A percentile compares a stretch with the other conserved stretches of the same genome.
Conservation (phyloP, 2,329 filamentous ascomycete species). For the Xylaria multiplex region DNA sequence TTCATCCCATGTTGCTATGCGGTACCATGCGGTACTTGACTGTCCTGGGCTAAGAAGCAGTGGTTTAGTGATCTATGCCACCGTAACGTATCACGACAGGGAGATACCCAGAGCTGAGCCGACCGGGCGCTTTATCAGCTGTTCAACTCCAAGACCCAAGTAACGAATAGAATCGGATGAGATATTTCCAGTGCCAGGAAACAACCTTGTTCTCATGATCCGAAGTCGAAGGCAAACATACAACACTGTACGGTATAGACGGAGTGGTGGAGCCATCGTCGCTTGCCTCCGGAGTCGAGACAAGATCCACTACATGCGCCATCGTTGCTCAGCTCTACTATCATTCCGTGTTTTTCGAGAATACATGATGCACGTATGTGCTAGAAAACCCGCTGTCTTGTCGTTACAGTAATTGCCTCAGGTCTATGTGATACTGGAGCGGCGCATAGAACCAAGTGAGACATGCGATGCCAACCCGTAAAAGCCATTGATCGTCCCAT, state of each 20-base stretch:
- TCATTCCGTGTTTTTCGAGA: background rate
- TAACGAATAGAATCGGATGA: conserved; percentile 25
- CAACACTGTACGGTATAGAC: background rate
- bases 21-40: background rate
- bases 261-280: conserved; percentile 10
- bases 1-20: conserved; percentile 7
- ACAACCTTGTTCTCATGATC: conserved; percentile 15
- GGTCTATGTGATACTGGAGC: background rate
- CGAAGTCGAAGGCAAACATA: background rate
- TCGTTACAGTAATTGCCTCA: conserved; percentile 23
- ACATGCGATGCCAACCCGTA: conserved; percentile 2
- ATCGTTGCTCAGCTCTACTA: conserved; percentile 15
- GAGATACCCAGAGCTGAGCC: conserved; percentile 28
- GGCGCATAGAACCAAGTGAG: conserved; percentile 4
- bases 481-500: conserved; percentile 12
- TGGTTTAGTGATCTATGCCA: conserved; percentile 16
- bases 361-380: background rate
- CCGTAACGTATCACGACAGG: conserved; percentile 33
- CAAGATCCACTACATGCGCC: conserved; percentile 10
- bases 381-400: background rate
- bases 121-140: conserved; percentile 26
- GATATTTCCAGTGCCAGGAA: conserved; percentile 13
- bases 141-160: conserved; percentile 13
- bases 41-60: background rate
- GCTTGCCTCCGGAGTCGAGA: conserved; percentile 20